Evolutionary conservation across 208 protist genomes (phyloP).

Genomic region (Ichthyophonus hoferi): DNA sequence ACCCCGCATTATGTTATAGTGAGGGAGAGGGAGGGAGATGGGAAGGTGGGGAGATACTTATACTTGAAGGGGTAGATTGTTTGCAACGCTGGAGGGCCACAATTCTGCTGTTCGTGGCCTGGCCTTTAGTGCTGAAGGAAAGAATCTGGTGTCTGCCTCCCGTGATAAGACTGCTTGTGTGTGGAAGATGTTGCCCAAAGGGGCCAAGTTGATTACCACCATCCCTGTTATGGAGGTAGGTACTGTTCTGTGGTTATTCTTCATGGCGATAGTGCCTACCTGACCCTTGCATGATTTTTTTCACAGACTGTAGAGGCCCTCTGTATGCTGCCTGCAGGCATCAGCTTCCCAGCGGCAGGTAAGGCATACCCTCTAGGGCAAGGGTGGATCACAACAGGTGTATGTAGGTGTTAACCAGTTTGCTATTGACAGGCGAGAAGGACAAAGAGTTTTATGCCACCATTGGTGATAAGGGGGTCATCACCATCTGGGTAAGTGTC

Average conservation of each 20-base stretch:
- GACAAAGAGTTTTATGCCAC: background rate
- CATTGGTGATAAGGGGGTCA: background rate
- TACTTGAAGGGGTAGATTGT: background rate
- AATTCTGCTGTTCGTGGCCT: constrained; percentile 49
- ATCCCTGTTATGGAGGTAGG: background rate
- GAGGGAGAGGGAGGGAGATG: background rate
- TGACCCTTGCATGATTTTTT: no score
- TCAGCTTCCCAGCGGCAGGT: no score
- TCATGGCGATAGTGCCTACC: no score
- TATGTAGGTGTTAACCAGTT: no score
- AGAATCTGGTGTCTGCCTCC: constrained; percentile 58
- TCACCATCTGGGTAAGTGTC: background rate
- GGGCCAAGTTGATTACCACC: background rate
- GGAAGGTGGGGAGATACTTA: background rate
- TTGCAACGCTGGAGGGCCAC: background rate
- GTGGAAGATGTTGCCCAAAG: constrained; percentile 37
- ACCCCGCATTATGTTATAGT: no score
- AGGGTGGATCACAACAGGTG: no score
- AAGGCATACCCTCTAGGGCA: no score
- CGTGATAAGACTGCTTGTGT: constrained; percentile 69
- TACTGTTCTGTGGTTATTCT: no score
- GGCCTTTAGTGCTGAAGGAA: constrained; percentile 53
- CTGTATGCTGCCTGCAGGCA: background rate
- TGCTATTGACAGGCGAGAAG: background rate
- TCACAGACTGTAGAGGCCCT: background rate